phyloP scores from a whole-genome alignment of 495 filamentous ascomycete species.

The Aspergillus sclerotioniger region DNA sequence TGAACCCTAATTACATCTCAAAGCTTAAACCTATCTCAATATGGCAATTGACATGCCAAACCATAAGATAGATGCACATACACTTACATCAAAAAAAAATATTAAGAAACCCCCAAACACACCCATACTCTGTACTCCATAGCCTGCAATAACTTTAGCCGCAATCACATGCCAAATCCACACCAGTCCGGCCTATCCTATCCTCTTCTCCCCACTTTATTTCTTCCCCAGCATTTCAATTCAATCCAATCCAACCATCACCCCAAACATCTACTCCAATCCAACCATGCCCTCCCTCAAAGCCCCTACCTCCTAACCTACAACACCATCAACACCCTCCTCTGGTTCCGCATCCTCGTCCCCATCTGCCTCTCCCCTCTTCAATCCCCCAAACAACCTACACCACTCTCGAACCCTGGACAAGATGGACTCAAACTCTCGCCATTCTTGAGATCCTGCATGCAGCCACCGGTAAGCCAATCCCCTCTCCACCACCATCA shows the following conservation, averaged over 20 bases:
- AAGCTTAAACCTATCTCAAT: not conserved
- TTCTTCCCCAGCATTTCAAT: not conserved
- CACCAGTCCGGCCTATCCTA: no score
- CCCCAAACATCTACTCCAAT: not conserved
- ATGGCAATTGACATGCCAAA: not conserved
- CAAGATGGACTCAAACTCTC: constrained; percentile 30
- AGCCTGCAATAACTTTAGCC: no score
- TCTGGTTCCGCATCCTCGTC: constrained; percentile 57
- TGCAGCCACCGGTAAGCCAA: constrained; percentile 47
- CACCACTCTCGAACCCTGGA: constrained; percentile 29
- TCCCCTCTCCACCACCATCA: not conserved
- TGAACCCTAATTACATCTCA: not conserved
- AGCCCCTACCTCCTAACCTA: constrained; percentile 66
- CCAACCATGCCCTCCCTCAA: constrained; percentile 1
- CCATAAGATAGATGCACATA: not conserved
- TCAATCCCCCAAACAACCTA: constrained; percentile 17
- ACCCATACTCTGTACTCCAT: no score
- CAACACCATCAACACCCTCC: constrained; percentile 63
- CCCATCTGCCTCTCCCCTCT: constrained; percentile 12
- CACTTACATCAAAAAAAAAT: not conserved
- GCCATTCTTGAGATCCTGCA: constrained; percentile 33
- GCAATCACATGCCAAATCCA: no score
- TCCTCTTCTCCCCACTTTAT: no score
- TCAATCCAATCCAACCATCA: not conserved
- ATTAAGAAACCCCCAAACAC: not conserved